A percentile compares a stretch with the other conserved stretches of the same genome.
Evolutionary conservation across 78 protist species (phyloP).

Genomic region (Ministeria vibrans): DNA sequence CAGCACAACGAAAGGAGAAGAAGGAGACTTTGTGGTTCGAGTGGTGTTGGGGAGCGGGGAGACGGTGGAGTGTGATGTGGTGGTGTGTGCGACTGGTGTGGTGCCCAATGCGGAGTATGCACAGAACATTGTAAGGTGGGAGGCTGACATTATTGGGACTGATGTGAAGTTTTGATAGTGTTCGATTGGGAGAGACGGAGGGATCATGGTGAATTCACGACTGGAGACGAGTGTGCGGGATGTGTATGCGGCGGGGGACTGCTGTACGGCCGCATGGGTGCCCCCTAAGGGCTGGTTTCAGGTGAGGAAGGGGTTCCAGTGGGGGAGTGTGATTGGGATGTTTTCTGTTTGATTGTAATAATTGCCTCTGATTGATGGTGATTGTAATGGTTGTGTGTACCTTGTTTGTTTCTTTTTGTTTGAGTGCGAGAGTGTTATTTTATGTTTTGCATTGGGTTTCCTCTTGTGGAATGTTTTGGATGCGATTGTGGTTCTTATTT

Average conservation of each 20-base stretch:
- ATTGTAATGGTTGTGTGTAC: too few relatives aligned
- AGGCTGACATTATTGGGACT: background rate
- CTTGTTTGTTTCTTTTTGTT: too few relatives aligned
- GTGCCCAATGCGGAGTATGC: background rate
- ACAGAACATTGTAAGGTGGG: too few relatives aligned
- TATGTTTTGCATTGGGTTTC: background rate
- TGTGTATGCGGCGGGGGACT: constrained; percentile 11
- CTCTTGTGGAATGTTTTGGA: background rate
- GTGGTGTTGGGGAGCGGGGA: background rate
- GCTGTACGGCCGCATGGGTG: background rate
- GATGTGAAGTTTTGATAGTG: background rate
- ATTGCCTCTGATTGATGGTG: background rate
- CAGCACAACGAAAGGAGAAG: background rate
- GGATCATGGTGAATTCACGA: background rate
- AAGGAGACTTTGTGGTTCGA: background rate
- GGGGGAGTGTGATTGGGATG: background rate
- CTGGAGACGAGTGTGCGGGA: background rate
- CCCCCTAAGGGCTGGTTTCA: background rate
- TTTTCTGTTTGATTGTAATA: background rate
- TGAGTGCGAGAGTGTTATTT: too few relatives aligned
- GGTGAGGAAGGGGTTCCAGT: too few relatives aligned
- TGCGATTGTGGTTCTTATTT: background rate
- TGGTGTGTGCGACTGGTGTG: constrained; percentile 9
- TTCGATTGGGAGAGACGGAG: background rate
- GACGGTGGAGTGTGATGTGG: background rate